phyloP scores from a whole-genome alignment of 768 basidiomycete genomes.

The Calocybe cyanea region DNA sequence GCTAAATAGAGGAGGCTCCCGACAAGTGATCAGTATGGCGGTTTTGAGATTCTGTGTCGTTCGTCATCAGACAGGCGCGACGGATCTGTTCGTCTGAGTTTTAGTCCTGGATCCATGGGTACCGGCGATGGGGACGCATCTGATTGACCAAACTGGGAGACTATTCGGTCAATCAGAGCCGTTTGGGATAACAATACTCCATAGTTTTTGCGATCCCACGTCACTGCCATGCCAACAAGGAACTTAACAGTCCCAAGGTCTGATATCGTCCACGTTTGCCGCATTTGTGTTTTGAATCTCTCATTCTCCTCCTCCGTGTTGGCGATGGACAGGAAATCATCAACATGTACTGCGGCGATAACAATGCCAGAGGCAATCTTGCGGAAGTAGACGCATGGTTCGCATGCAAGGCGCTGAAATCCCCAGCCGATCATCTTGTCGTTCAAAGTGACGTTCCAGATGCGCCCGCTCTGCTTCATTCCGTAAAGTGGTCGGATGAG shows the following conservation, averaged over 20 bases:
- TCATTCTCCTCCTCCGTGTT: not conserved
- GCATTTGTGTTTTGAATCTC: too few relatives aligned
- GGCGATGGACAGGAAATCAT: not conserved
- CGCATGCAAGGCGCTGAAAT: too few relatives aligned
- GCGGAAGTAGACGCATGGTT: too few relatives aligned
- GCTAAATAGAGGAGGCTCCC: not conserved
- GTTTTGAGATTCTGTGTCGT: not conserved
- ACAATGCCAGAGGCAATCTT: too few relatives aligned
- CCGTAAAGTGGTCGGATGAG: too few relatives aligned
- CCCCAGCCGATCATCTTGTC: too few relatives aligned
- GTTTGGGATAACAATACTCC: not conserved
- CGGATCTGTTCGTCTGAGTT: not conserved
- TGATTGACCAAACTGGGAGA: not conserved
- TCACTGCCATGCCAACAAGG: too few relatives aligned
- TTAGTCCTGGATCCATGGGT: not conserved
- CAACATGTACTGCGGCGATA: too few relatives aligned
- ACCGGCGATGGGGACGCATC: not conserved
- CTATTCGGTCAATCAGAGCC: not conserved
- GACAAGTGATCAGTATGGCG: slow-evolving; percentile 1
- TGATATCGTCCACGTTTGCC: not conserved
- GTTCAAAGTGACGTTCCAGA: too few relatives aligned
- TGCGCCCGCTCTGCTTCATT: too few relatives aligned
- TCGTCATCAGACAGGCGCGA: not conserved
- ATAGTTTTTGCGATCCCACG: not conserved
- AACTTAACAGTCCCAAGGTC: not conserved